phyloP scores from a whole-genome alignment of 2,329 filamentous ascomycete genomes.

The Acrodontium crateriforme region DNA sequence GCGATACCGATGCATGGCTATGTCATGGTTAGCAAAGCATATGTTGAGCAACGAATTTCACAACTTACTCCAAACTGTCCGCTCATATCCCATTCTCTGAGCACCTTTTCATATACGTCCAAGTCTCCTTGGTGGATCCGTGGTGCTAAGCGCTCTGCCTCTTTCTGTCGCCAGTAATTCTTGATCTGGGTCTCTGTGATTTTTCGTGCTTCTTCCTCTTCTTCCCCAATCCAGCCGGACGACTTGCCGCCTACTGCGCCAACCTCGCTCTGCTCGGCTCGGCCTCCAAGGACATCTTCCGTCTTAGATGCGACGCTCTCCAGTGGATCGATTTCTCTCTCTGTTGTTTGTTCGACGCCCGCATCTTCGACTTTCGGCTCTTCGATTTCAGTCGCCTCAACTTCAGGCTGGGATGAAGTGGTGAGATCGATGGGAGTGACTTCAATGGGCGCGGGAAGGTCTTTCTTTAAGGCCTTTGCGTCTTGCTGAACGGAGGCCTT shows the following conservation, averaged over 20 bases:
- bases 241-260: slow-evolving; percentile 34
- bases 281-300: slow-evolving; percentile 19
- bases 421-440: too few species aligned
- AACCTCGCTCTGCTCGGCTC: slow-evolving; percentile 13
- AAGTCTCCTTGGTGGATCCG: slow-evolving; percentile 68
- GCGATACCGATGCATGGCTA: slow-evolving; percentile 81
- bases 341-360: slow-evolving; percentile 25
- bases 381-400: slow-evolving; percentile 14
- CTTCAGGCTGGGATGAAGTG: slow-evolving; percentile 13
- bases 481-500: slow-evolving; percentile 35
- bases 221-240: slow-evolving; percentile 22
- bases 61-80: slow-evolving; percentile 75
- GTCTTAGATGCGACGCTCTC: slow-evolving; percentile 9
- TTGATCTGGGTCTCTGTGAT: slow-evolving; percentile 56
- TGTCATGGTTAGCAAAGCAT: slow-evolving; percentile 1
- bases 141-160: slow-evolving; percentile 51
- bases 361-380: slow-evolving; percentile 27
- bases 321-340: slow-evolving; percentile 20
- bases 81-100: slow-evolving; percentile 85
- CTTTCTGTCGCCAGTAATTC: slow-evolving; percentile 63
- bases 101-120: slow-evolving; percentile 63
- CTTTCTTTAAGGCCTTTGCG: slow-evolving; percentile 24
- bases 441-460: slow-evolving; percentile 23
- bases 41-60: background rate
- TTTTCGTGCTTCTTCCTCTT: slow-evolving; percentile 46